Percentiles rank a stretch among this genome's conserved stretches.
These are phyloP conservation scores for Pseudotsuga menziesii DNA, from an alignment of 75 land plant genomes.

Conservation along the genomic window DNA sequence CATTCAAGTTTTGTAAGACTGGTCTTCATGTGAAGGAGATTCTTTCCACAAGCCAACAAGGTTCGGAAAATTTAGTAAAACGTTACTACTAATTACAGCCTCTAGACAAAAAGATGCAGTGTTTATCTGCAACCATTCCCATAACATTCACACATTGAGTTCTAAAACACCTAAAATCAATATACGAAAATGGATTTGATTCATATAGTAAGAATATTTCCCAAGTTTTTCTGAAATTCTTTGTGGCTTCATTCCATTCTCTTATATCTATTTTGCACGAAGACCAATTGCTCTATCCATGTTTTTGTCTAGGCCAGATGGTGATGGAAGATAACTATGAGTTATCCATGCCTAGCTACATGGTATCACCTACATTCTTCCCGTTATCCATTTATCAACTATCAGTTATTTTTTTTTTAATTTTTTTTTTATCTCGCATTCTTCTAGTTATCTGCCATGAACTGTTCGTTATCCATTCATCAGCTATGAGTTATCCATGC, in stretches of 20 bases:
- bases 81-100: conserved; percentile 44
- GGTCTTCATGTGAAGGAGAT: conserved; percentile 73
- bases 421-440: too few species aligned
- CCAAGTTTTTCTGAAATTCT: neutral
- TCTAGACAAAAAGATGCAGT: conserved; percentile 15
- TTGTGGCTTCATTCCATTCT: conserved; percentile 5
- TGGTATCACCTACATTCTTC: too few species aligned
- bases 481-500: too few species aligned
- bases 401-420: too few species aligned
- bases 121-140: neutral
- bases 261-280: neutral
- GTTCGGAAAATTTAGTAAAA: conserved; percentile 61
- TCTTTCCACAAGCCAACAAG: conserved; percentile 57
- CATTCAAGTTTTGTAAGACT: conserved; percentile 81
- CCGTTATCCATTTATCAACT: too few species aligned
- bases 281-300: conserved; percentile 3
- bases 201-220: neutral
- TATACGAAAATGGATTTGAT: neutral
- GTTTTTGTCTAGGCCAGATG: conserved; percentile 1
- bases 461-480: too few species aligned
- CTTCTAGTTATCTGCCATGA: too few species aligned
- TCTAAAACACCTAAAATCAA: neutral
- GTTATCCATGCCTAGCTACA: too few species aligned
- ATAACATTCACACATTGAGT: conserved; percentile 3
- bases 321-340: too few species aligned